Percentiles rank a stretch among this genome's conserved stretches.
Conservation (phyloP, 1,284 basidiomycete genomes). For the Tylopilus sp. region DNA sequence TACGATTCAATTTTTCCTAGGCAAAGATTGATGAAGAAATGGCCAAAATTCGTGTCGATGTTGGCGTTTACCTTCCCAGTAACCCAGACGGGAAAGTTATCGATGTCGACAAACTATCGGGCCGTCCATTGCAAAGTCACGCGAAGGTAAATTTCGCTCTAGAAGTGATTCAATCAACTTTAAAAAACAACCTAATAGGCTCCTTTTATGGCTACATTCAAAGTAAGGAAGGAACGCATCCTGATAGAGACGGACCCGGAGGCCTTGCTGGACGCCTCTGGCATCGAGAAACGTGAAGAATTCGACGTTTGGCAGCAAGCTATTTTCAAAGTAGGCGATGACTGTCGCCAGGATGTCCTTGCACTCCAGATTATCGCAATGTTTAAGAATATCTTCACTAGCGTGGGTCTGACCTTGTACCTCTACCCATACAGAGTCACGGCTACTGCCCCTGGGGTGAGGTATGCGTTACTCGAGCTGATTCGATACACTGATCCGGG, state of each 20-base stretch:
- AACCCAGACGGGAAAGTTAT: constrained; percentile 97
- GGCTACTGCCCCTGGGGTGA: constrained; percentile 91
- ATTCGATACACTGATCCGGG: not conserved
- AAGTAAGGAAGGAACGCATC: constrained; percentile 81
- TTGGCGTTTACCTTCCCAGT: constrained; percentile 95
- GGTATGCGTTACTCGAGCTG: constrained; percentile 30
- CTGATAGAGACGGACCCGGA: constrained; percentile 65
- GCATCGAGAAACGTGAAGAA: constrained; percentile 55
- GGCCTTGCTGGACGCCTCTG: constrained; percentile 58
- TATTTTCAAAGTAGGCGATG: constrained; percentile 99
- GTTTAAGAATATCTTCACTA: constrained; percentile 98
- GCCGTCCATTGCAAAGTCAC: constrained; percentile 93
- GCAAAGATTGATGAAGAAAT: constrained; percentile 99
- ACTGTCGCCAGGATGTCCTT: constrained; percentile 96
- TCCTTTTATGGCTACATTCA: constrained; percentile 99
- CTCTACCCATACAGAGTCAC: constrained; percentile 97
- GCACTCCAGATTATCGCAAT: constrained; percentile 98
- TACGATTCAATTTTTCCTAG: constrained; percentile 38
- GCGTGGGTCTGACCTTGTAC: constrained; percentile 87
- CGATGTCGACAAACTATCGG: constrained; percentile 95
- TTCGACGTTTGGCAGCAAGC: constrained; percentile 97
- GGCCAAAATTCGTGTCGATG: constrained; percentile 90
- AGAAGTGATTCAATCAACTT: not conserved
- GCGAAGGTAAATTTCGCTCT: constrained; percentile 69
- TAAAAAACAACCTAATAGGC: constrained; percentile 52